Base-by-base conservation (phyloP, 306 rosid species). In the Castanea sativa region DNA sequence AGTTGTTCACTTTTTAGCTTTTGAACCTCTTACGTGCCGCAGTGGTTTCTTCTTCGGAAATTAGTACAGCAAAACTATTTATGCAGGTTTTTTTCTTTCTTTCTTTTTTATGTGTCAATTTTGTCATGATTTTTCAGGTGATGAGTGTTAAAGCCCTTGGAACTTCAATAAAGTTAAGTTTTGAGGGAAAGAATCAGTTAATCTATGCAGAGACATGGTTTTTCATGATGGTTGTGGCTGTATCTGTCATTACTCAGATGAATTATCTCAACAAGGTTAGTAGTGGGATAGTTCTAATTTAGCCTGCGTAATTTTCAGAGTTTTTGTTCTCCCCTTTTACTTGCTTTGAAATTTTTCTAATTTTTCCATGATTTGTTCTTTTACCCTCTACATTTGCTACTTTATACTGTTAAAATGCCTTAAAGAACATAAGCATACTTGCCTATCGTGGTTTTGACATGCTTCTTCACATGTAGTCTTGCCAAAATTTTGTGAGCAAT, bases 71-170 rank as follows among this genome's bases (percentile, higher is more conserved):
- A 18, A 43, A 75, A 52, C 32, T 79, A 6, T 6, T 13, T 38
- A n/a, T 27, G 23, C 8, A 10, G 6, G 2, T 9, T 52, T 75
- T 57, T 27, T 41, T 64, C 58, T 67, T 20, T 8, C 23, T 69
- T 25, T 20, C 3, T 3, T 69, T 25, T 20, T 5, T 3, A 70
- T 76, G 12, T 15, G n/a, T 64, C 4, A 52, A 35, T 35, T 69
- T 67, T 35, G 29, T 78, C 64, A 23, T 33, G 35, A 57, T 73
- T 85, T 51, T 87, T 77, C 90, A 93, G 98, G 98, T 93, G 78
- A 91, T 93, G 98, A 91, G 98, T 82, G 97, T 93, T 77, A 93
- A 93, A 82, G 98, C 98, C 87, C 87, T 93, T 55, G 98, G 98
- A 76, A 93, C 92, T 75, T 89, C 97, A 69, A 82, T 93, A 85